These are phyloP conservation scores for Syzygium grande DNA, from an alignment of 345 rosid species.

Conservation along the genomic window DNA sequence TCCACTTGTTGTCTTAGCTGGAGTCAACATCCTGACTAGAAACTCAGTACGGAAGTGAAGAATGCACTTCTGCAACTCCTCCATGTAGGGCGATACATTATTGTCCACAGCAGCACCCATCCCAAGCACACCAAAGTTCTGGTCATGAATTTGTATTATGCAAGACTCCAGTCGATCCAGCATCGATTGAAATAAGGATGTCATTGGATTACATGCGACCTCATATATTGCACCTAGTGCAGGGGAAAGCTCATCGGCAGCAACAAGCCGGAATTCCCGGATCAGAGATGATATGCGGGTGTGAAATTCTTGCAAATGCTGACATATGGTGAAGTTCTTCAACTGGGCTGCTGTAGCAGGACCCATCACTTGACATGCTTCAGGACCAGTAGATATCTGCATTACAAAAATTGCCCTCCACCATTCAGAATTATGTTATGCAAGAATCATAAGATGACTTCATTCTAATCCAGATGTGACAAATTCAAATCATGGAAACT, in stretches of 20 bases:
- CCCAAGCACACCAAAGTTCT: slow-evolving; percentile 63
- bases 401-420: slow-evolving; percentile 8
- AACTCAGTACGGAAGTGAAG: slow-evolving; percentile 90
- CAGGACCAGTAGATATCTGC: slow-evolving; percentile 96
- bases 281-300: slow-evolving; percentile 63
- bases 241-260: slow-evolving; percentile 73
- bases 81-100: slow-evolving; percentile 94
- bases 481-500: background rate
- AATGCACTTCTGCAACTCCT: slow-evolving; percentile 79
- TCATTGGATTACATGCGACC: slow-evolving; percentile 83
- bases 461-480: background rate
- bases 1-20: slow-evolving; percentile 36
- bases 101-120: slow-evolving; percentile 82
- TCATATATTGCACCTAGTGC: slow-evolving; percentile 68
- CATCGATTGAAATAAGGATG: slow-evolving; percentile 90
- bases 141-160: slow-evolving; percentile 87
- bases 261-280: slow-evolving; percentile 60
- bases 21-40: slow-evolving; percentile 71
- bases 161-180: slow-evolving; percentile 83
- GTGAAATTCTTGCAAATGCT: slow-evolving; percentile 91
- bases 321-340: slow-evolving; percentile 82
- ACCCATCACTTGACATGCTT: slow-evolving; percentile 80
- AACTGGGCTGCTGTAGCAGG: slow-evolving; percentile 83
- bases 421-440: background rate
- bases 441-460: background rate